Base-by-base conservation (phyloP, 345 rosid species). In the Syzygium jambos region DNA sequence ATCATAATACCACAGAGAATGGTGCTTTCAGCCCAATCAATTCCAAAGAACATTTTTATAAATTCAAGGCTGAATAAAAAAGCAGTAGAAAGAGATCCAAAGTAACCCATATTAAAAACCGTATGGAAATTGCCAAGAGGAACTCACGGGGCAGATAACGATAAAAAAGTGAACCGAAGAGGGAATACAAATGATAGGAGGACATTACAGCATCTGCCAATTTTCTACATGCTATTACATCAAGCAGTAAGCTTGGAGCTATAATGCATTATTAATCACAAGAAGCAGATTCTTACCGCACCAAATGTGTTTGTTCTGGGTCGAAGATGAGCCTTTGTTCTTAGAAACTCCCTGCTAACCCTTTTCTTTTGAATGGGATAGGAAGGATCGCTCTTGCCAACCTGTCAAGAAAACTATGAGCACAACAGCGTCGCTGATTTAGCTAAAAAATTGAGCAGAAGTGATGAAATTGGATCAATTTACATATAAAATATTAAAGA, bases 291-390 rank as follows among this genome's bases (percentile, higher is more conserved):
- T 38, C 95, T 34, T 93, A 96, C 99, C 25, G 99, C 99, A 82
- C 99, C 94, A 92, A 96, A 98, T 23, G 99, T 96, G 90, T 98
- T 96, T 85, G 98, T 95, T 92, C 99, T 94, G 30, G 99, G 98
- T 88, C 99, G 99, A 86, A 98, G 94, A 95, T 96, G 99, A 92
- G 99, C 99, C 92, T 95, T 95, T 87, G 96, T 95, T 91, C 99
- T 95, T 93, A 98, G 92, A 90, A 95, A 95, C 88, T 98, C 99
- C 87, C 96, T 92, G 93, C 98, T 94, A 54, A 94, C 97, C 87
- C 98, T 93, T 91, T 98, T 98, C 96, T 98, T 98, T 91, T 98
- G 99, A 85, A 96, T 94, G 63, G 98, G 99, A 92, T 90, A 96
- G 41, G 99, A 96, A 85, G 97, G 93, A 89, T 95, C 99, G 84